These are phyloP conservation scores for Dissophora globulifera DNA, from an alignment of 192 early-diverging fungal species.

Conservation along the genomic window DNA sequence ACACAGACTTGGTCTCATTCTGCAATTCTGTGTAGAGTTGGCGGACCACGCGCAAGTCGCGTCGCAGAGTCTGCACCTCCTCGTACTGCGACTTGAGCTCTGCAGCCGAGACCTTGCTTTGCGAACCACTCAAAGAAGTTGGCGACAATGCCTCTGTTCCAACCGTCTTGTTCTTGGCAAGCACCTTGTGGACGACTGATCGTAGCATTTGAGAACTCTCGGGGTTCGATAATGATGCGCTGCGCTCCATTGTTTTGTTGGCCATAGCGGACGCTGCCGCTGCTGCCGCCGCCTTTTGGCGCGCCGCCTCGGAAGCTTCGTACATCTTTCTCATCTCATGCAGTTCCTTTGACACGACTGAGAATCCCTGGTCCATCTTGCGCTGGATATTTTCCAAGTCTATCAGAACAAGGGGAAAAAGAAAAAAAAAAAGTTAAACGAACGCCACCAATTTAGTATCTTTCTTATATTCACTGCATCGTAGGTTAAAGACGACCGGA, in stretches of 20 bases:
- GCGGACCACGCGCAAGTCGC: constrained; percentile 60
- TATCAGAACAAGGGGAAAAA: constrained; percentile 5
- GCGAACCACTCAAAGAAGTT: background rate
- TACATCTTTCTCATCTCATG: constrained; percentile 55
- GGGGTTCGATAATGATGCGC: background rate
- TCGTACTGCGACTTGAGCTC: constrained; percentile 55
- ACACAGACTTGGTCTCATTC: constrained; percentile 52
- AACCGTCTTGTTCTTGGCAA: constrained; percentile 28
- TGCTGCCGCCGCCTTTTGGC: constrained; percentile 31
- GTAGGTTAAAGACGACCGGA: too few relatives aligned
- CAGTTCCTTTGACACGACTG: constrained; percentile 51
- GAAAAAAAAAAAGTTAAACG: background rate
- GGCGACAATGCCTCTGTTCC: background rate
- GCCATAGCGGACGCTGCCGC: background rate
- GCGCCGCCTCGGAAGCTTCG: constrained; percentile 20
- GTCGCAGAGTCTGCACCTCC: constrained; percentile 59
- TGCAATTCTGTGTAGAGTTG: constrained; percentile 65
- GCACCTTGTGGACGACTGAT: constrained; percentile 33
- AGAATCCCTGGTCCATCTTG: constrained; percentile 56
- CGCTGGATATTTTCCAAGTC: constrained; percentile 58
- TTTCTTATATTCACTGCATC: too few relatives aligned
- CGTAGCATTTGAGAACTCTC: constrained; percentile 15
- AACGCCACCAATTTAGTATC: too few relatives aligned
- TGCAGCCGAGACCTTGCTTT: constrained; percentile 22
- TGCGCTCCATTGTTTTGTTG: constrained; percentile 1